Percentiles rank a stretch among this genome's conserved stretches.
phyloP scores from a whole-genome alignment of 2,329 filamentous ascomycete genomes.

The Cyanodermella asteris region DNA sequence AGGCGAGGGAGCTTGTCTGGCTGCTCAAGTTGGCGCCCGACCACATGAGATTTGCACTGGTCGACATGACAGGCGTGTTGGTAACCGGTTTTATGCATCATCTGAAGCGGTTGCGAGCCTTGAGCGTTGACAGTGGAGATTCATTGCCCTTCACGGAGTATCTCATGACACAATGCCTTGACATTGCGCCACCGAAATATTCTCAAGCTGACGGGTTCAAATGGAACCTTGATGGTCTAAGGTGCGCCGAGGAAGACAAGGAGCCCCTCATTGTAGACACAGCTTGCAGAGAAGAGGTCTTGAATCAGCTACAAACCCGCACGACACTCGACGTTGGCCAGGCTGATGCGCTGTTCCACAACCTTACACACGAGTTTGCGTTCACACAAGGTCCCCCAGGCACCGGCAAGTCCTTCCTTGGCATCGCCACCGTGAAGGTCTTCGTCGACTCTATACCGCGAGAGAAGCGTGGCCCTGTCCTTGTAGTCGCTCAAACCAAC shows the following conservation, averaged over 20 bases:
- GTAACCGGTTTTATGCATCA: constrained; percentile 8
- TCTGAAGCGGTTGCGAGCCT: constrained; percentile 7
- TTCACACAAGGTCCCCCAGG: constrained; percentile 13
- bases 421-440: constrained; percentile 9
- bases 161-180: no score
- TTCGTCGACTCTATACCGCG: constrained; percentile 10
- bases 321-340: constrained; percentile 10
- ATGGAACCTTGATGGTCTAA: constrained; percentile 4
- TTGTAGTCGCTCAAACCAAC: constrained; percentile 14
- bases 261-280: no score
- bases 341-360: constrained; percentile 9
- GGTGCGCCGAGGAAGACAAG: no score
- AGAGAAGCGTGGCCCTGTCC: constrained; percentile 10
- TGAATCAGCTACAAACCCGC: no score
- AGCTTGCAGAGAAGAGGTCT: no score
- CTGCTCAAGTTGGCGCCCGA: no score
- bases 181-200: constrained; percentile 4
- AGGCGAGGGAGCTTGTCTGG: no score
- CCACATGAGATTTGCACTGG: constrained; percentile 7
- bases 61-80: constrained; percentile 9
- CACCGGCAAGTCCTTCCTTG: constrained; percentile 11
- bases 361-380: constrained; percentile 8
- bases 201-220: constrained; percentile 2
- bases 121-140: no score
- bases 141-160: no score